Evolutionary conservation across 345 rosid genomes (phyloP).

Genomic region (Dimocarpus longan): DNA sequence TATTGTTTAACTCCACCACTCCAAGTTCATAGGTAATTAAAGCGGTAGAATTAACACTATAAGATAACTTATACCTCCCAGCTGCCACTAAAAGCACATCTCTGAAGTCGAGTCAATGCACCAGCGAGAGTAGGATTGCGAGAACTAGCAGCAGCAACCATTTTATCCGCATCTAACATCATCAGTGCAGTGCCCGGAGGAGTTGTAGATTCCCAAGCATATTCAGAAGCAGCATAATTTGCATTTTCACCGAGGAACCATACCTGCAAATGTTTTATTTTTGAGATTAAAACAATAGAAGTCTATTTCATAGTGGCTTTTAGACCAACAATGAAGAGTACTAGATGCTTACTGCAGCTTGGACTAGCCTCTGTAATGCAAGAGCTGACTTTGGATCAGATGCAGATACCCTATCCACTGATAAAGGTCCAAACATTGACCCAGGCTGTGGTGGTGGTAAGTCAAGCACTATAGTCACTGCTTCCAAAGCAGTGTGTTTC

Average conservation of each 20-base stretch:
- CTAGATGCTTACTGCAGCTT: conserved; percentile 89
- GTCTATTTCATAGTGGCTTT: neutral
- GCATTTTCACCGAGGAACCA: conserved; percentile 99
- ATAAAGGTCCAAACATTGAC: conserved; percentile 83
- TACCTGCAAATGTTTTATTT: conserved; percentile 54
- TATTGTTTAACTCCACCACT: conserved; percentile 4
- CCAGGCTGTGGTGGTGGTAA: conserved; percentile 99
- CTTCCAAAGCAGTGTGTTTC: conserved; percentile 98
- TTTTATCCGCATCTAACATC: conserved; percentile 99
- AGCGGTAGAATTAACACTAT: conserved; percentile 22
- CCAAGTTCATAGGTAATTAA: conserved; percentile 7
- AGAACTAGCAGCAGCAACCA: conserved; percentile 99
- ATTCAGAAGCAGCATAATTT: conserved; percentile 99
- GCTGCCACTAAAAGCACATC: conserved; percentile 99
- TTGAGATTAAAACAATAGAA: conserved; percentile 6
- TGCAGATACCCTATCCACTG: conserved; percentile 90
- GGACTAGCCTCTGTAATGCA: conserved; percentile 95
- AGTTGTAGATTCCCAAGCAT: conserved; percentile 99
- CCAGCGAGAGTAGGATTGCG: conserved; percentile 99
- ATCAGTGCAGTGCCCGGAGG: conserved; percentile 99
- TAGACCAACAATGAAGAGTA: neutral
- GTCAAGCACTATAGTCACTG: conserved; percentile 97
- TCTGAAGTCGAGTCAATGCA: conserved; percentile 96
- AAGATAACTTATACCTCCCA: conserved; percentile 83
- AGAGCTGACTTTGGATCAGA: conserved; percentile 99